phyloP scores from a whole-genome alignment of 176 grass and related monocot species.

The Urochloa ruziziensis region DNA sequence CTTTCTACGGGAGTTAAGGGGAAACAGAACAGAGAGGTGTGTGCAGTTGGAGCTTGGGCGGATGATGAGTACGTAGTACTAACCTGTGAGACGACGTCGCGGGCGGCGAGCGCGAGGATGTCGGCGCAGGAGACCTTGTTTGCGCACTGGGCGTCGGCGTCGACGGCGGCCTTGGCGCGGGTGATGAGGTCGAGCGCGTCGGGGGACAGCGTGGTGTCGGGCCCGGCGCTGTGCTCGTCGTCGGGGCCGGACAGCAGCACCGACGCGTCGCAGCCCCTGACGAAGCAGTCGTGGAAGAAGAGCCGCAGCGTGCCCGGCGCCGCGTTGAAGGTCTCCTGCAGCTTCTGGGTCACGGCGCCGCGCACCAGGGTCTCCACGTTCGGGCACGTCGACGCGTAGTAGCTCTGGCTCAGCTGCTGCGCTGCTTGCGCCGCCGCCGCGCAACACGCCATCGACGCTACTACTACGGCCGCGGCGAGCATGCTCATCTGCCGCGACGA shows the following conservation, averaged over 20 bases:
- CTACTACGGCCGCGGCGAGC: not conserved
- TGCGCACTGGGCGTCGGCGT: conserved; percentile 50
- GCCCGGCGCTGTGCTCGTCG: conserved; percentile 56
- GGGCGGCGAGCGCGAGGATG: conserved; percentile 63
- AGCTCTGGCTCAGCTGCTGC: conserved; percentile 46
- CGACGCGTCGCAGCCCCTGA: conserved; percentile 83
- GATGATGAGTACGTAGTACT: too few relatives aligned
- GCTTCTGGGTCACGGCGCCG: conserved; percentile 53
- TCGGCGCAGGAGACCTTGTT: conserved; percentile 85
- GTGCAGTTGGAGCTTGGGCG: too few relatives aligned
- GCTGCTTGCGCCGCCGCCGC: too few relatives aligned
- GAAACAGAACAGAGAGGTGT: too few relatives aligned
- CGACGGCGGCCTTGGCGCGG: conserved; percentile 70
- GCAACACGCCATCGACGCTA: not conserved
- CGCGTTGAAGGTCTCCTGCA: conserved; percentile 49
- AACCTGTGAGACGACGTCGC: conserved; percentile 71
- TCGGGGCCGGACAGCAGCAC: conserved; percentile 46
- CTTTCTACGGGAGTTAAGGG: not conserved
- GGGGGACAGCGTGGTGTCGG: conserved; percentile 59
- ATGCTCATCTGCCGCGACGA: not conserved
- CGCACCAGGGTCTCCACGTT: conserved; percentile 67
- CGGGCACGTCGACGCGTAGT: conserved; percentile 65
- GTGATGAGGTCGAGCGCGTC: conserved; percentile 63
- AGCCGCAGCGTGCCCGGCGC: conserved; percentile 71
- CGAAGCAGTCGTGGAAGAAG: conserved; percentile 93